A percentile compares a stretch with the other conserved stretches of the same genome.
These are phyloP conservation scores for Neoboletus brunneissimus DNA, from an alignment of 768 basidiomycete genomes.

Conservation along the genomic window DNA sequence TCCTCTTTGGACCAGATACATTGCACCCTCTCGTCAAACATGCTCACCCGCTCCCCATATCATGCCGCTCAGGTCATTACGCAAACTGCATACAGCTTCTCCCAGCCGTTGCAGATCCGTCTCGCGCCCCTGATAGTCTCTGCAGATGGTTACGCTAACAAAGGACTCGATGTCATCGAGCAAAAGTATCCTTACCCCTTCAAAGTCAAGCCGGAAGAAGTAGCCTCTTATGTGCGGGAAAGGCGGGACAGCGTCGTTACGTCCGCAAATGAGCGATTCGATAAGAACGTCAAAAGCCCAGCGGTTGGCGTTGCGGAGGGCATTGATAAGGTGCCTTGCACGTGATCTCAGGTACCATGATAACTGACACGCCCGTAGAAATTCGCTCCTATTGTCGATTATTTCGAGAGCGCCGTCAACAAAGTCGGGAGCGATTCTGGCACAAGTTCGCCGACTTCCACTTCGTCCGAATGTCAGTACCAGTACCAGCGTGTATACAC, in stretches of 20 bases:
- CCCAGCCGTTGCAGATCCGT: conserved; percentile 62
- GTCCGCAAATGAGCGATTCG: conserved; percentile 58
- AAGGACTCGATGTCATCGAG: conserved; percentile 71
- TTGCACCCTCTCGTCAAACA: conserved; percentile 54
- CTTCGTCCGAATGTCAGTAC: conserved; percentile 56
- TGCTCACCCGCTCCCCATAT: conserved; percentile 64
- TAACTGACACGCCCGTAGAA: conserved; percentile 38
- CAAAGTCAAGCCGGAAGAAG: conserved; percentile 68
- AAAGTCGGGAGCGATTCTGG: conserved; percentile 44
- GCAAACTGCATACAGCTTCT: conserved; percentile 53
- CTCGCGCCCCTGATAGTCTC: conserved; percentile 64
- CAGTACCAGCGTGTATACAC: conserved; percentile 75
- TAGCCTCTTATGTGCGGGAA: conserved; percentile 57
- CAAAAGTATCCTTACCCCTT: conserved; percentile 75
- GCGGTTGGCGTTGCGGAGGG: conserved; percentile 61
- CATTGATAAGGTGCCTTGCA: conserved; percentile 64
- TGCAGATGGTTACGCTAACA: conserved; percentile 68
- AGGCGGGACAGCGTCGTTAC: conserved; percentile 53
- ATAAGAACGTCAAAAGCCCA: conserved; percentile 62
- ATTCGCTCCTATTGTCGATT: conserved; percentile 74
- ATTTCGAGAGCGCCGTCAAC: conserved; percentile 60
- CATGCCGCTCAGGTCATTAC: conserved; percentile 61
- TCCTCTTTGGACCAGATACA: conserved; percentile 61
- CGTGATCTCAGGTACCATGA: conserved; percentile 16
- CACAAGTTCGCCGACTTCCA: conserved; percentile 44